Evolutionary conservation across 2,329 filamentous ascomycete genomes (phyloP).

Genomic region (Fusarium illudens): DNA sequence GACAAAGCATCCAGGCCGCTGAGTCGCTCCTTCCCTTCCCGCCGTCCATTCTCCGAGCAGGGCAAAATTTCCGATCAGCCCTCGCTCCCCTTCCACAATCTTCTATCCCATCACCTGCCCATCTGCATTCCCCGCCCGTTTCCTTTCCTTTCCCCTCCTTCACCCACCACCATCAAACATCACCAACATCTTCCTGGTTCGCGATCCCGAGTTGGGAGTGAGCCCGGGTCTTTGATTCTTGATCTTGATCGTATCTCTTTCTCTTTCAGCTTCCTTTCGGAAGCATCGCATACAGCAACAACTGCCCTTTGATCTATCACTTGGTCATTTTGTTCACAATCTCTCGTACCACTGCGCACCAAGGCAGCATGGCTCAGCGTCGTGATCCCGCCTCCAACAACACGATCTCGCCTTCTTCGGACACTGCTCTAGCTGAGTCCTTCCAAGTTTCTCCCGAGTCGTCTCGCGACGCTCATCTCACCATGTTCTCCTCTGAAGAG

Average conservation of each 20-base stretch:
- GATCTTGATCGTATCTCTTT: constrained; percentile 24
- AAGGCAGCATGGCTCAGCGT: constrained; percentile 50
- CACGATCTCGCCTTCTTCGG: constrained; percentile 61
- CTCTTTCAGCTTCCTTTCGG: constrained; percentile 17
- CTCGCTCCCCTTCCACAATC: constrained; percentile 8
- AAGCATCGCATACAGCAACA: constrained; percentile 9
- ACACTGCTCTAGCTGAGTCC: constrained; percentile 62
- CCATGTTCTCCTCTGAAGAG: constrained; percentile 70
- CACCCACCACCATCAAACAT: constrained; percentile 23
- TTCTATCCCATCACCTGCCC: constrained; percentile 12
- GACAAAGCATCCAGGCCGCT: constrained; percentile 3
- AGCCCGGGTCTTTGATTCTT: constrained; percentile 23
- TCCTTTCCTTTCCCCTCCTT: not conserved
- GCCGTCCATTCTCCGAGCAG: not conserved
- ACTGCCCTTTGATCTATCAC: constrained; percentile 17
- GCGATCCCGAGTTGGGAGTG: constrained; percentile 15
- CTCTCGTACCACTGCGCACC: not conserved
- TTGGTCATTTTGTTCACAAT: constrained; percentile 23
- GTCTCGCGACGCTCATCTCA: constrained; percentile 63
- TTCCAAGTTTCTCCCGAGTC: constrained; percentile 64
- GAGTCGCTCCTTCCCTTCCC: constrained; percentile 20
- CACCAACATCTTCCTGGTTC: constrained; percentile 15
- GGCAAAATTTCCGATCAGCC: not conserved
- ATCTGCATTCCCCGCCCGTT: constrained; percentile 2
- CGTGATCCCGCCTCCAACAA: constrained; percentile 55